Evolutionary conservation across 2,329 filamentous ascomycete genomes (phyloP).

Genomic region (Lojkania enalia): DNA sequence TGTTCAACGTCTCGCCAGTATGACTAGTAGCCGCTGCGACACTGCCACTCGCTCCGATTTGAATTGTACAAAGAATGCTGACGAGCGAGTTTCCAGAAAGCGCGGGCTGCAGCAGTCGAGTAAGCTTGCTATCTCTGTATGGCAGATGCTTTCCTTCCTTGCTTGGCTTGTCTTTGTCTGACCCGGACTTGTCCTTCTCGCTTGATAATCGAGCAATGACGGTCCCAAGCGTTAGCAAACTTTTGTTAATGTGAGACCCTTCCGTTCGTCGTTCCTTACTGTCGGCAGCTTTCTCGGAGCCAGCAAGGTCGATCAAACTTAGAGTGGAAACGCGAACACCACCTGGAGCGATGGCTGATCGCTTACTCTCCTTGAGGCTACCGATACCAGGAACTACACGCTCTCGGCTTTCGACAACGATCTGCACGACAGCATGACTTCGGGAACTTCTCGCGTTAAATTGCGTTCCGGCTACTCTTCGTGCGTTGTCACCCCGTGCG

Average conservation of each 20-base stretch:
- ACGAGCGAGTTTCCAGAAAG: slow-evolving; percentile 92
- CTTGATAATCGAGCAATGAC: slow-evolving; percentile 93
- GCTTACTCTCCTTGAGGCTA: slow-evolving; percentile 47
- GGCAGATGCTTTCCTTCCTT: slow-evolving; percentile 95
- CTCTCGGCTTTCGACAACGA: slow-evolving; percentile 95
- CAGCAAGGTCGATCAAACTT: slow-evolving; percentile 93
- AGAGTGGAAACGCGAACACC: slow-evolving; percentile 94
- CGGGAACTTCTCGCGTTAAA: slow-evolving; percentile 96
- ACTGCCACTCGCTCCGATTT: slow-evolving; percentile 77
- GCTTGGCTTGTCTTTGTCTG: slow-evolving; percentile 70
- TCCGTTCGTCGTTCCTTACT: slow-evolving; percentile 92
- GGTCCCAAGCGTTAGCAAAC: slow-evolving; percentile 88
- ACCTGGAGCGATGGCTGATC: slow-evolving; percentile 61
- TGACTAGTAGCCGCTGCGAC: slow-evolving; percentile 72
- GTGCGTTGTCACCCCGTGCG: slow-evolving; percentile 86
- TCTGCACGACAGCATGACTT: slow-evolving; percentile 97
- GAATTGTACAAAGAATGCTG: slow-evolving; percentile 96
- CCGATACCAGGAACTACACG: slow-evolving; percentile 59
- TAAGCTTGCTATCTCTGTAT: slow-evolving; percentile 97
- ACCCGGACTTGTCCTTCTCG: slow-evolving; percentile 74
- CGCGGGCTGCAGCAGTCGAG: slow-evolving; percentile 86
- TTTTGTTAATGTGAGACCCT: slow-evolving; percentile 98
- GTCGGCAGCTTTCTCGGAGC: slow-evolving; percentile 93
- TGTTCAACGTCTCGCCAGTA: slow-evolving; percentile 88
- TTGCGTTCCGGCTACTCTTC: slow-evolving; percentile 90